Base-by-base conservation (phyloP, 169 alveolate genomes). In the Eimeria necatrix region DNA sequence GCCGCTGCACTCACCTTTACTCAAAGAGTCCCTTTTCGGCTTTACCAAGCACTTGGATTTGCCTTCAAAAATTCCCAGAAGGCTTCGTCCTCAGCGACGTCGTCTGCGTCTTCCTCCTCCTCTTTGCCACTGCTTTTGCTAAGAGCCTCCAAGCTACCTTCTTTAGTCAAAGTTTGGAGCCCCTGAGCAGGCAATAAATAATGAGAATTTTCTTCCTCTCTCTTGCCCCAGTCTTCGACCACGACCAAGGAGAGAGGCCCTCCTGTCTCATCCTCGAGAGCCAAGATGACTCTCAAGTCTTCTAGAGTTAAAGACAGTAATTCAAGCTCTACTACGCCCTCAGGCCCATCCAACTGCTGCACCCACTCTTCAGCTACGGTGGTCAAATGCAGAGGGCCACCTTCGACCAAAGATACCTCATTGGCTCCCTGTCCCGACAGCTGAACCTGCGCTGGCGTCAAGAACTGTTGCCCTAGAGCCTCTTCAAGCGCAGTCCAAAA, bases 251-350 rank as follows among this genome's bases (percentile, higher is more conserved):
- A n/a, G 24, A 48, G 71, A 68, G 89, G 89, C 49, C 89, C 89
- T 46, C 89, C 89, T 46, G 60, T 51, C 89, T 80, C 89, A 26
- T 80, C 89, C 20, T 80, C 71, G 24, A 80, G 49, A 6, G 89
- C 89, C 20, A 80, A 56, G 41, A 80, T 52, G 20, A 80, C 16
- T 68, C 89, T 6, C 64, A 80, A 68, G n/a, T 80, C 89, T 12
- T 80, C 70, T 4, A 80, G 89, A 16, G 89, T 26, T 4, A 80
- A 46, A 0, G 89, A 20, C 14, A 80, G 49, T 6, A 80, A 20
- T n/a, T 80, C 71, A 16, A 80, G 68, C 46, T 12, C 46, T 20
- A 20, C 20, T 20, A 48, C 49, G 20, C 60, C 89, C 49, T 80
- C 89, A 6, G 89, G 89, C 51, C 56, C 70, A 4, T 48, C 71